Conservation (phyloP, 768 basidiomycete species). For the Phlebiopsis flavidoalba region DNA sequence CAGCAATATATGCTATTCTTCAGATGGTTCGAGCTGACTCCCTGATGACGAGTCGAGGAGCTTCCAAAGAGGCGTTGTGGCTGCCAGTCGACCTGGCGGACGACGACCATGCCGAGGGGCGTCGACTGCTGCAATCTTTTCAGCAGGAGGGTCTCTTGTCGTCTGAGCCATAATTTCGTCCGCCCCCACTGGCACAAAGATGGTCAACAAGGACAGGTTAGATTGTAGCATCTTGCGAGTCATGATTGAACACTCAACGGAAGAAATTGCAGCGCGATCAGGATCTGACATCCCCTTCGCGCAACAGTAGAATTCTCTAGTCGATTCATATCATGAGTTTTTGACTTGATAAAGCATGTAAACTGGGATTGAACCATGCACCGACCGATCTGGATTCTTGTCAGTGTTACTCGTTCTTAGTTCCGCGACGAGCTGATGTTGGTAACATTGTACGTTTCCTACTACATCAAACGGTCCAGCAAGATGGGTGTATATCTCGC, state of each 20-base stretch:
- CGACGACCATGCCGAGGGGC: background rate
- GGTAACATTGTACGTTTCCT: conserved; percentile 2
- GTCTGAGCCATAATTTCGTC: background rate
- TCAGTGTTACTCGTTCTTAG: background rate
- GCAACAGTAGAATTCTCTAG: conserved; percentile 3
- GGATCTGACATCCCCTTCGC: background rate
- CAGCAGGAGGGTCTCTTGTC: background rate
- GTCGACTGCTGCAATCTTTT: background rate
- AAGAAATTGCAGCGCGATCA: conserved; percentile 4
- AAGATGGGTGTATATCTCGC: background rate
- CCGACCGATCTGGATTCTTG: conserved; percentile 5
- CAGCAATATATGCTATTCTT: conserved; percentile 5
- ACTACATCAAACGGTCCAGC: background rate
- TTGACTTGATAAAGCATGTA: background rate
- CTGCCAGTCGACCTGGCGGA: background rate
- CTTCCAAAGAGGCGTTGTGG: background rate
- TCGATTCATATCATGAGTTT: background rate
- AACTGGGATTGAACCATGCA: background rate
- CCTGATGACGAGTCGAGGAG: background rate
- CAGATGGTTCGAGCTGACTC: background rate
- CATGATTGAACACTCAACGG: background rate
- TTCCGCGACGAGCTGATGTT: background rate
- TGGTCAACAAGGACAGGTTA: background rate
- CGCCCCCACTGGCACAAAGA: background rate
- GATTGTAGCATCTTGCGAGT: background rate